phyloP scores from a whole-genome alignment of 2,329 filamentous ascomycete genomes.

The Sporothrix mexicana region DNA sequence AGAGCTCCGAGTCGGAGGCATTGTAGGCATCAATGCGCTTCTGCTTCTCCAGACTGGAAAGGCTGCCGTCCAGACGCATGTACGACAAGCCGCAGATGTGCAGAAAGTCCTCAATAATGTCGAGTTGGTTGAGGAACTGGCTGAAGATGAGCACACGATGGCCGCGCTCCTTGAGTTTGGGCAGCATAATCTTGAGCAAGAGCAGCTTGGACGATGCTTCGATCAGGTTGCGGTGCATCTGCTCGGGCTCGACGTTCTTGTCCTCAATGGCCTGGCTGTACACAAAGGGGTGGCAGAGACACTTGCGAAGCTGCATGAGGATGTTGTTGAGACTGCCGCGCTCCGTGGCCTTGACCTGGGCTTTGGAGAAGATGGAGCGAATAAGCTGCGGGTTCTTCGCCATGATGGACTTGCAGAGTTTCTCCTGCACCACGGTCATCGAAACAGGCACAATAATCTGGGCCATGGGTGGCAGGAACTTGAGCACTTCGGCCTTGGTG shows the following conservation, averaged over 20 bases:
- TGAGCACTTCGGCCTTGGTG: conserved; percentile 89
- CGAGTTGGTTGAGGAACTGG: conserved; percentile 87
- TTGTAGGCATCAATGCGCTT: conserved; percentile 95
- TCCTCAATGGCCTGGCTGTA: conserved; percentile 93
- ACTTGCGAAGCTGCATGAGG: conserved; percentile 91
- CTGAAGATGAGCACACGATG: conserved; percentile 95
- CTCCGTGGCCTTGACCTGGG: conserved; percentile 70
- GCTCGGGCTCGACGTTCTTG: conserved; percentile 63
- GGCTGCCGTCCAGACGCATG: conserved; percentile 83
- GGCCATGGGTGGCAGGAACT: conserved; percentile 88
- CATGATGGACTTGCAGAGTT: conserved; percentile 91
- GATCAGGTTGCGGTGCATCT: conserved; percentile 79
- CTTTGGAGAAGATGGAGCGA: conserved; percentile 78
- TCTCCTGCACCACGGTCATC: conserved; percentile 93
- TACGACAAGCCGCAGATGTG: conserved; percentile 73
- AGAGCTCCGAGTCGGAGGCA: conserved; percentile 77
- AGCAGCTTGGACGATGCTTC: conserved; percentile 91
- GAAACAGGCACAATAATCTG: conserved; percentile 96
- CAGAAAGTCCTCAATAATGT: conserved; percentile 92
- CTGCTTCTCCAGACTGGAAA: conserved; percentile 85
- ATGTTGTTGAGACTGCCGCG: conserved; percentile 89
- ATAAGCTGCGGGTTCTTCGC: conserved; percentile 89
- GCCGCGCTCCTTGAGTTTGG: conserved; percentile 81
- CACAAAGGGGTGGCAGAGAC: conserved; percentile 93
- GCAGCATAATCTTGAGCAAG: conserved; percentile 82